phyloP scores from a whole-genome alignment of 2,329 filamentous ascomycete species.

The Cladosporium sp. region DNA sequence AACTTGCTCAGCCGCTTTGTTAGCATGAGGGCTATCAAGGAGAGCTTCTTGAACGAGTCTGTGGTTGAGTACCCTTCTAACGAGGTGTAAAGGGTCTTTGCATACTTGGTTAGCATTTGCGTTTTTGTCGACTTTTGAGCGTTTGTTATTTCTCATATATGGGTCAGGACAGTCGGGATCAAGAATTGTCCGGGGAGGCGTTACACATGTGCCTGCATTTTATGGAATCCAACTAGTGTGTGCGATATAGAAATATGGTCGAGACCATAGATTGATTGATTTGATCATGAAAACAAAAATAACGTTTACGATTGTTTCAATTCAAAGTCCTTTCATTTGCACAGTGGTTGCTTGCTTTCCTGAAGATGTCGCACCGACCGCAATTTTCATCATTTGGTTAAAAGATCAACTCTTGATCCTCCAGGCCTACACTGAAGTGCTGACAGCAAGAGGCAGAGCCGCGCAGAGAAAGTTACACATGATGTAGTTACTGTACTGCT shows the following conservation, averaged over 20 bases:
- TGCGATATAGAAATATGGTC: neutral
- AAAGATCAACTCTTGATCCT: too few species aligned
- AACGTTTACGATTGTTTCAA: neutral
- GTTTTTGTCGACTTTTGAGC: neutral
- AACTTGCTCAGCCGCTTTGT: conserved; percentile 55
- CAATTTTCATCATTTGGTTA: too few species aligned
- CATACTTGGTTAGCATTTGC: neutral
- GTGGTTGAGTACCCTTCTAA: conserved; percentile 59
- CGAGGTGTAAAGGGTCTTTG: conserved; percentile 40
- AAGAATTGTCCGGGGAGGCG: neutral
- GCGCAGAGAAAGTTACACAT: too few species aligned
- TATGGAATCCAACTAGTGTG: neutral
- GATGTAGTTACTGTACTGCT: too few species aligned
- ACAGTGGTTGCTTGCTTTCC: neutral
- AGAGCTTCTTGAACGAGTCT: conserved; percentile 53
- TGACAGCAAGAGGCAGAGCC: too few species aligned
- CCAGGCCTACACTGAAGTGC: too few species aligned
- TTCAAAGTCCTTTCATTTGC: neutral
- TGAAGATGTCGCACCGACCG: too few species aligned
- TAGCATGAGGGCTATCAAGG: conserved; percentile 58
- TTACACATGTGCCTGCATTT: neutral
- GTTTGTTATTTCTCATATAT: neutral
- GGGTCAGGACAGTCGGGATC: neutral
- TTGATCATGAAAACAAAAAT: neutral
- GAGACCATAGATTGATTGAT: neutral